phyloP scores from a whole-genome alignment of 495 filamentous ascomycete species.

The Neurospora tetrasperma region DNA sequence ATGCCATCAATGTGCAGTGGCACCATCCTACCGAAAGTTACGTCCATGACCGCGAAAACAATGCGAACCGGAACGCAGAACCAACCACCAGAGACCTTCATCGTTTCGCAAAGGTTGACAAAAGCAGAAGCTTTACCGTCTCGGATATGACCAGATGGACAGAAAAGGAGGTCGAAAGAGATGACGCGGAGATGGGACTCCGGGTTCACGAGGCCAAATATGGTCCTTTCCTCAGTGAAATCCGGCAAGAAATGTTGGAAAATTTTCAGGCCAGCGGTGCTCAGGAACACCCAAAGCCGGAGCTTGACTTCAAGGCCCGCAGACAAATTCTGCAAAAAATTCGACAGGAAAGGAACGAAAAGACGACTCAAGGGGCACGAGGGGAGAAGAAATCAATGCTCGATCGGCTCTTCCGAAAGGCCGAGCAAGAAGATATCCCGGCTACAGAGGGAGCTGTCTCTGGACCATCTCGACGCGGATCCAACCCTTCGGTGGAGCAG shows the following conservation, averaged over 20 bases:
- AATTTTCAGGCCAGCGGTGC: not conserved
- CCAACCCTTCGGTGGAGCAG: not conserved
- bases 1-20: constrained; percentile 2
- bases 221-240: constrained; percentile 5
- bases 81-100: not conserved
- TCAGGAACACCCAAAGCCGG: not conserved
- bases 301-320: not conserved
- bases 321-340: not conserved
- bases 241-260: constrained; percentile 8
- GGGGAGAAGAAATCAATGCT: not conserved
- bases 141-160: not conserved
- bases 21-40: not conserved
- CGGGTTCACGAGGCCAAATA: constrained; percentile 9
- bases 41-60: not conserved
- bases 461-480: not conserved
- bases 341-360: not conserved
- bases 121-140: not conserved
- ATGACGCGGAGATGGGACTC: constrained; percentile 15
- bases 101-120: not conserved
- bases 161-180: constrained; percentile 6
- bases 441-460: not conserved
- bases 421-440: not conserved
- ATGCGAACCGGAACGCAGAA: not conserved
- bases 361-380: not conserved
- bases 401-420: not conserved